A percentile compares a stretch with the other conserved stretches of the same genome.
Evolutionary conservation across 495 filamentous ascomycete genomes (phyloP).

Genomic region (Penicillium goetzii): DNA sequence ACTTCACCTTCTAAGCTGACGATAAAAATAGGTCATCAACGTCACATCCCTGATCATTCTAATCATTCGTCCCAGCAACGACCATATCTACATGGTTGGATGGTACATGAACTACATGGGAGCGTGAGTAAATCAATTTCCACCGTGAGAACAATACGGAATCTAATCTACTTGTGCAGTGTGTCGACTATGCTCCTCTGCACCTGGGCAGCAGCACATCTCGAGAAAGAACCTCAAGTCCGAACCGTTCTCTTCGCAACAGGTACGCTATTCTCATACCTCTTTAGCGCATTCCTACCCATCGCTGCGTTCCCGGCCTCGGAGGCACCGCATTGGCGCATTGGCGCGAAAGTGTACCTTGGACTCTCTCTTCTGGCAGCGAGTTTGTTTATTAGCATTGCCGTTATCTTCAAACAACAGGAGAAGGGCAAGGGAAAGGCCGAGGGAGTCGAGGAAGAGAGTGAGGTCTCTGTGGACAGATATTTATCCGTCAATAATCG

Average conservation of each 20-base stretch:
- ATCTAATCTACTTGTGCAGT: not conserved
- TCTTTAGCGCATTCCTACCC: not conserved
- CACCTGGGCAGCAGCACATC: conserved; percentile 1
- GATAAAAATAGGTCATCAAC: not conserved
- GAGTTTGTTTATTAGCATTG: not conserved
- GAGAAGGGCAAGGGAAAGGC: not conserved
- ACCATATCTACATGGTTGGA: not conserved
- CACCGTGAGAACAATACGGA: not conserved
- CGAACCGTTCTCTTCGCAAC: conserved; percentile 1
- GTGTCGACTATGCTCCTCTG: not conserved
- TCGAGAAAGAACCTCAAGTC: not conserved
- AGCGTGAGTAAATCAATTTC: not conserved
- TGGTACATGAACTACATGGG: conserved; percentile 7
- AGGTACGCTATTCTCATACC: not conserved
- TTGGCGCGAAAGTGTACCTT: not conserved
- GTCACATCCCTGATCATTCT: not conserved
- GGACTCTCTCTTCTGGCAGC: not conserved
- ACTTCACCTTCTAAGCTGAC: not conserved
- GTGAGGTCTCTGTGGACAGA: not conserved
- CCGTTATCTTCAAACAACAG: not conserved
- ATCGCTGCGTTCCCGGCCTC: not conserved
- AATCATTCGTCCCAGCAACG: not conserved
- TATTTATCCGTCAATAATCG: not conserved
- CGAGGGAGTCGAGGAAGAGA: not conserved
- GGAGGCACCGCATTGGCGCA: not conserved